Evolutionary conservation across 164 flowering plant genomes (phyloP).

Genomic region (Umbellularia californica): DNA sequence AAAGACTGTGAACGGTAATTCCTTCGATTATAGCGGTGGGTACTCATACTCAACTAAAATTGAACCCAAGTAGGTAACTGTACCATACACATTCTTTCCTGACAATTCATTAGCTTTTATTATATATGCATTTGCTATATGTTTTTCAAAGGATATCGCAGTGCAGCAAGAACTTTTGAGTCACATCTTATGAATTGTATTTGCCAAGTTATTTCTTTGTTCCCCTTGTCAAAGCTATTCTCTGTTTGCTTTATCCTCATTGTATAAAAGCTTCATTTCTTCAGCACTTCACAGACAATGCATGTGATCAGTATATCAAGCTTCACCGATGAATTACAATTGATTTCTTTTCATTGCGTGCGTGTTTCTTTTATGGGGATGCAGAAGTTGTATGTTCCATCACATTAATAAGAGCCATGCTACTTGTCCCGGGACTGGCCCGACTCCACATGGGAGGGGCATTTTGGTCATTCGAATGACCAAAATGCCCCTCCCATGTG

Average conservation of each 20-base stretch:
- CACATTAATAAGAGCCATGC: neutral
- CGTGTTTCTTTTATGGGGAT: neutral
- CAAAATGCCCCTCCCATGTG: too few relatives aligned
- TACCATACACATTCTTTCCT: neutral
- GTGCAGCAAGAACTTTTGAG: neutral
- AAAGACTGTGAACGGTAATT: constrained; percentile 13
- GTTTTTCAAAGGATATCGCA: neutral
- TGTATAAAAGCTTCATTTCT: neutral
- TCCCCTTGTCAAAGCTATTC: neutral
- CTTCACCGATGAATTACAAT: neutral
- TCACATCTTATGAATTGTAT: neutral
- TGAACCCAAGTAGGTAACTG: constrained; percentile 27
- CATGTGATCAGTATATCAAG: neutral
- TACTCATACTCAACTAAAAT: constrained; percentile 25
- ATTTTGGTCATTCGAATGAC: too few relatives aligned
- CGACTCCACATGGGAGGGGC: too few relatives aligned
- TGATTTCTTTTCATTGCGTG: neutral
- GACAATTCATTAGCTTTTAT: neutral
- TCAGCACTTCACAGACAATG: neutral
- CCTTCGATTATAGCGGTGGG: constrained; percentile 32
- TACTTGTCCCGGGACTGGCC: too few relatives aligned
- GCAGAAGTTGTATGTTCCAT: neutral
- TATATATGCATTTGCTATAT: neutral
- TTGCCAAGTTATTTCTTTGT: neutral
- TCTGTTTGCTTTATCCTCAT: neutral